These are phyloP conservation scores for Climacium dendroides DNA, from an alignment of 225 moss, liverwort and hornwort genomes.

Conservation along the genomic window DNA sequence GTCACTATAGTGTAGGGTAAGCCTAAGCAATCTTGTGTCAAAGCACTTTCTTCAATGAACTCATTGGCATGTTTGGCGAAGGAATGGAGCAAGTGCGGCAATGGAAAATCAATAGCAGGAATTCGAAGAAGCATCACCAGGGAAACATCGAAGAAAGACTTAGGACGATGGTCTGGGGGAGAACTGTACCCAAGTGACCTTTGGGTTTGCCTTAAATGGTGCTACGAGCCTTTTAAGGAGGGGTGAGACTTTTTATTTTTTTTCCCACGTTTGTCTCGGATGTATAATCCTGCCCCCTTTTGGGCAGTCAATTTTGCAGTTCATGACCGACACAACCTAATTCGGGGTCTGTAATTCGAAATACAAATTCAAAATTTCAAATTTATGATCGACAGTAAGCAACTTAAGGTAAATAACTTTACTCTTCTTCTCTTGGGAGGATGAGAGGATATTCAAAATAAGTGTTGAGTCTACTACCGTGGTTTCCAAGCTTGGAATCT, in stretches of 20 bases:
- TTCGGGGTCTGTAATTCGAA: too few species aligned
- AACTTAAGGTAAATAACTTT: neutral
- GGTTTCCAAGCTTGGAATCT: neutral
- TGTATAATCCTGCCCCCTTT: neutral
- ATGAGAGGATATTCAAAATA: neutral
- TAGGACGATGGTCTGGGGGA: too few species aligned
- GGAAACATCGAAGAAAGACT: neutral
- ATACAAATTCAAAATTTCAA: too few species aligned
- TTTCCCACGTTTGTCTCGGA: neutral
- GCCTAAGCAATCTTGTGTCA: too few species aligned
- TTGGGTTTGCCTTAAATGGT: neutral
- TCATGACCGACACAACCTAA: too few species aligned
- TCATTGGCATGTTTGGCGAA: neutral
- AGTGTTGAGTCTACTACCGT: neutral
- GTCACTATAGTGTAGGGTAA: neutral
- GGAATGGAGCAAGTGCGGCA: neutral
- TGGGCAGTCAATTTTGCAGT: neutral
- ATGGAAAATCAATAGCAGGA: neutral
- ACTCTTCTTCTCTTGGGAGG: neutral
- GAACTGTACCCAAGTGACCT: neutral
- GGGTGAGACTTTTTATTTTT: neutral
- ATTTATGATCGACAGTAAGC: neutral
- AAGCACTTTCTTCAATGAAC: neutral
- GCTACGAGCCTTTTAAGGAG: neutral
- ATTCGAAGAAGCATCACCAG: neutral